These are phyloP conservation scores for Suillus americanus DNA, from an alignment of 768 basidiomycete species.

Conservation along the genomic window DNA sequence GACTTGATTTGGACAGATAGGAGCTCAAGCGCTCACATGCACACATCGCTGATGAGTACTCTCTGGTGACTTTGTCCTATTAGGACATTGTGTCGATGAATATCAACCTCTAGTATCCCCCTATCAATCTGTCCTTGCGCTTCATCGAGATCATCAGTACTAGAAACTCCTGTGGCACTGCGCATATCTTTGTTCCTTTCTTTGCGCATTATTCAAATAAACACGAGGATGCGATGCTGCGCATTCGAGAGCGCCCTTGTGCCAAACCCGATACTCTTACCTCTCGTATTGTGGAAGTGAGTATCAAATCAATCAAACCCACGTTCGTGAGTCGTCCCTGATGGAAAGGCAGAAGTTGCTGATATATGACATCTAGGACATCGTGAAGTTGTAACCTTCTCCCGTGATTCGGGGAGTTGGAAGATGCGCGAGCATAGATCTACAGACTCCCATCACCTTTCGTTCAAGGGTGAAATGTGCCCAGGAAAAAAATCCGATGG, in stretches of 20 bases:
- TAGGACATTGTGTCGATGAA: background rate
- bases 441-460: background rate
- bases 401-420: background rate
- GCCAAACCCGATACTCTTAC: background rate
- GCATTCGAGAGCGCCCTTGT: no score
- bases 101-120: background rate
- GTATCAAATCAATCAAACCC: background rate
- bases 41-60: background rate
- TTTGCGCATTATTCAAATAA: background rate
- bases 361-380: background rate
- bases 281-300: background rate
- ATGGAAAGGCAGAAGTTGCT: background rate
- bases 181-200: background rate
- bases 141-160: background rate
- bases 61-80: background rate
- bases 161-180: background rate
- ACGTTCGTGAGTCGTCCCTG: background rate
- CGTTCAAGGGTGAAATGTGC: background rate
- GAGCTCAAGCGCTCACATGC: background rate
- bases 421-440: background rate
- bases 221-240: background rate
- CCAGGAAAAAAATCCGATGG: background rate
- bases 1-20: background rate
- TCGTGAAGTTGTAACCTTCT: background rate
- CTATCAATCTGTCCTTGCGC: background rate